Evolutionary conservation across 306 rosid species (phyloP), one percentile per base, ranked within the genome.

Genomic region (Sphenostylis stenocarpa): DNA sequence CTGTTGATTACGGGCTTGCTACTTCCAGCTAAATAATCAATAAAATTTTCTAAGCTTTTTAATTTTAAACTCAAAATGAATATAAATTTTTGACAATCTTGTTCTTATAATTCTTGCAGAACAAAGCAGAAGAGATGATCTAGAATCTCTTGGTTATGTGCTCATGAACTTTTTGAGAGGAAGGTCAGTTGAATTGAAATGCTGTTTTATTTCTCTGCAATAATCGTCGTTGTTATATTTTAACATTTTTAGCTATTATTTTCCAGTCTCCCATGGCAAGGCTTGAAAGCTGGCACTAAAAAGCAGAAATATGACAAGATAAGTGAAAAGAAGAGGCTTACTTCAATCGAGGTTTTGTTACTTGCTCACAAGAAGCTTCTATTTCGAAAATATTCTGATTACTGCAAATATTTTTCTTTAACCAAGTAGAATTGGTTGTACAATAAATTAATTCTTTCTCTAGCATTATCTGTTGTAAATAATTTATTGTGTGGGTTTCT

Each of bases 41-140:
- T 76, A 80, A 62, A 70, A 41, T 68, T 36, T 78, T 70, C 13
- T 57, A 10, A 52, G 19, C 51, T 31, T 44, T n/a, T n/a, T n/a
- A n/a, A n/a, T n/a, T n/a, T n/a, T n/a, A n/a, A n/a, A n/a, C n/a
- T 53, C 23, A 61, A 64, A 60, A 43, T 64, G 31, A 28, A 16
- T 9, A 41, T 72, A 31, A 52, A 20, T 64, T 61, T n/a, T n/a
- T n/a, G n/a, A 52, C 7, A 63, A 47, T 68, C 23, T 70, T 11
- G 20, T 75, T 62, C 36, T 76, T 57, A 56, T 77, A 67, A 83
- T 85, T 12, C 38, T 44, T 83, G 85, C 90, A 95, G 99, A 95
- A 88, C 99, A 95, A 88, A 95, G 99, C 90, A 90, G 99, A 84
- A 95, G 99, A 84, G 99, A 95, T 88, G 99, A 95, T 84, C 91